Evolutionary conservation across 345 rosid genomes (phyloP).

Genomic region (Gynandropsis gynandra): DNA sequence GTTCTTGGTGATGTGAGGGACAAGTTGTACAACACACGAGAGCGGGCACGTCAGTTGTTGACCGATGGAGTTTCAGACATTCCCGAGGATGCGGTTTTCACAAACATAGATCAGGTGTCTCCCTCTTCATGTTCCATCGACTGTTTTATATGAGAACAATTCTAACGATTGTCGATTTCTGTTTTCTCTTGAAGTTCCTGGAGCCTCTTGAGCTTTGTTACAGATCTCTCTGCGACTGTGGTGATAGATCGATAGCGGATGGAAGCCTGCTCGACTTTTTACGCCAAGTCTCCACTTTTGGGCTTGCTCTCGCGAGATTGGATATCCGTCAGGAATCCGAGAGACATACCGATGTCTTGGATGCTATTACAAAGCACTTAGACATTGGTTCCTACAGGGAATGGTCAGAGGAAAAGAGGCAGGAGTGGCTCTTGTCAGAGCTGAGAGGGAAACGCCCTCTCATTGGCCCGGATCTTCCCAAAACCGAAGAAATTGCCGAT

Average conservation of each 20-base stretch:
- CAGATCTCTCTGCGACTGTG: constrained; percentile 53
- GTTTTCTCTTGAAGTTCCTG: constrained; percentile 35
- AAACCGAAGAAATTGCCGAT: constrained; percentile 66
- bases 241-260: constrained; percentile 71
- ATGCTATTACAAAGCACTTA: constrained; percentile 68
- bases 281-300: constrained; percentile 77
- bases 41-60: constrained; percentile 79
- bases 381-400: constrained; percentile 56
- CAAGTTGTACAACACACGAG: constrained; percentile 85
- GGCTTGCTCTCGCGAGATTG: constrained; percentile 68
- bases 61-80: constrained; percentile 74
- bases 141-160: too few relatives aligned
- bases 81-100: constrained; percentile 68
- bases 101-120: constrained; percentile 68
- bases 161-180: too few relatives aligned
- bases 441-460: constrained; percentile 69
- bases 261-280: constrained; percentile 84
- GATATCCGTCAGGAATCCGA: constrained; percentile 77
- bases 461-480: constrained; percentile 68
- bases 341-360: constrained; percentile 65
- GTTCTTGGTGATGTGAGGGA: constrained; percentile 91
- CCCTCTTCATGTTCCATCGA: too few relatives aligned
- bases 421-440: constrained; percentile 67
- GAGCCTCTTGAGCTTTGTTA: constrained; percentile 83
- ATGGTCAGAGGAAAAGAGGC: constrained; percentile 61